Conservation (phyloP, 208 protist species). For the Leishmania amazonensis region DNA sequence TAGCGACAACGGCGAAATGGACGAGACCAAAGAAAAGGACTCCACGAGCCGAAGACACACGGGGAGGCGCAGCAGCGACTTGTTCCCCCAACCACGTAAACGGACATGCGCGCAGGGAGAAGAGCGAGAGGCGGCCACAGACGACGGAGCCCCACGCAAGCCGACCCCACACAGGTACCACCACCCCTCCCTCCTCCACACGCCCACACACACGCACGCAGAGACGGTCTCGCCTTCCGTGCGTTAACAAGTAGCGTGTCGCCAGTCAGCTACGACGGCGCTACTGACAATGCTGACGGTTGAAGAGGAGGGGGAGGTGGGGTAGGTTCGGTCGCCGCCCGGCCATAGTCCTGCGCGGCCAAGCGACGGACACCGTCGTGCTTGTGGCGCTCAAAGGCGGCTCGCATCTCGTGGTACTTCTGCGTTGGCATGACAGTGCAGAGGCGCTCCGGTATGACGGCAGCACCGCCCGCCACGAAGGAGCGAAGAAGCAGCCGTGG, state of each 20-base stretch:
- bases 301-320: not conserved
- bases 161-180: no score
- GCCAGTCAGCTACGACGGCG: not conserved
- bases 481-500: slow-evolving; percentile 27
- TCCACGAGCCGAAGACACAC: no score
- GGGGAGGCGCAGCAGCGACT: no score
- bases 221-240: not conserved
- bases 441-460: slow-evolving; percentile 16
- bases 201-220: not conserved
- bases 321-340: not conserved
- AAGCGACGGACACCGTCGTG: slow-evolving; percentile 52
- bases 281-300: not conserved
- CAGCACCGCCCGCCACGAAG: slow-evolving; percentile 11
- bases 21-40: not conserved
- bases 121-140: not conserved
- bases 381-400: slow-evolving; percentile 74
- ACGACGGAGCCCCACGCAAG: not conserved
- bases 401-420: slow-evolving; percentile 48
- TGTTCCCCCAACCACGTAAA: no score
- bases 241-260: not conserved
- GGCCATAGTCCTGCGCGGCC: slow-evolving; percentile 13
- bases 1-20: not conserved
- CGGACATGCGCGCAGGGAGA: no score
- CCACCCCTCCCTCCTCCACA: not conserved
- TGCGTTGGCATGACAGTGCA: slow-evolving; percentile 10